A percentile compares a stretch with the other conserved stretches of the same genome.
These are phyloP conservation scores for Huntiella decipiens DNA, from an alignment of 2,329 filamentous ascomycete species.

Conservation along the genomic window DNA sequence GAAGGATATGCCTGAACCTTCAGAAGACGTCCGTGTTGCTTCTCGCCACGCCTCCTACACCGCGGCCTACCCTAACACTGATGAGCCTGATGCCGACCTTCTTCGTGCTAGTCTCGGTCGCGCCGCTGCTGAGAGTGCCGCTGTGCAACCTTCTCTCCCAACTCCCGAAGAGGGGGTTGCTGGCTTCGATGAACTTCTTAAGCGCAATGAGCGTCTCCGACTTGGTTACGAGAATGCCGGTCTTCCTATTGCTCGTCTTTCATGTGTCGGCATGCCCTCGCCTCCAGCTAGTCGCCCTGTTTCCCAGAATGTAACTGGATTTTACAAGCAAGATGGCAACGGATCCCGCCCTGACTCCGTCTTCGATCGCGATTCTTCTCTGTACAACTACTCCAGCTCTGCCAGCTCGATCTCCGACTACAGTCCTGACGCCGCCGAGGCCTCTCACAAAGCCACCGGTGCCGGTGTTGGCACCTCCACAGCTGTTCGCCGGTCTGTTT, in stretches of 20 bases:
- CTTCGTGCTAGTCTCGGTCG: slow-evolving; percentile 9
- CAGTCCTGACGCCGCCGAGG: background rate
- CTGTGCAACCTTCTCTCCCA: slow-evolving; percentile 8
- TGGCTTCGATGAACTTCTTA: slow-evolving; percentile 9
- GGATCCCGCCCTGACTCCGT: background rate
- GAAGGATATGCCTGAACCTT: slow-evolving; percentile 10
- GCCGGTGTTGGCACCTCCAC: background rate
- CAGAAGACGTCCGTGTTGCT: slow-evolving; percentile 2
- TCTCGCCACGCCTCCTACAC: slow-evolving; percentile 6
- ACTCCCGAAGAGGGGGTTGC: slow-evolving; percentile 10
- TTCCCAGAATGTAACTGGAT: slow-evolving; percentile 4
- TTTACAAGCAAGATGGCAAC: background rate
- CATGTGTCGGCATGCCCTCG: slow-evolving; percentile 8
- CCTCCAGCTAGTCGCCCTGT: slow-evolving; percentile 6
- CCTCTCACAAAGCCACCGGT: background rate
- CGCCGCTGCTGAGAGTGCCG: slow-evolving; percentile 5
- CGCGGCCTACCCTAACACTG: background rate
- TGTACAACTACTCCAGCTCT: background rate
- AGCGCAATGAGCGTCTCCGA: slow-evolving; percentile 7
- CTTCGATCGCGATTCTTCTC: slow-evolving; percentile 6
- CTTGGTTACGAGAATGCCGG: slow-evolving; percentile 9
- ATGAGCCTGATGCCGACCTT: slow-evolving; percentile 6
- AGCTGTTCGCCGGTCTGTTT: slow-evolving; percentile 3
- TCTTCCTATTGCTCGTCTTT: slow-evolving; percentile 10
- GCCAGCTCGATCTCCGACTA: slow-evolving; percentile 4